These are phyloP conservation scores for Sporothrix pseudoabietina DNA, from an alignment of 2,329 filamentous ascomycete genomes.

Conservation along the genomic window DNA sequence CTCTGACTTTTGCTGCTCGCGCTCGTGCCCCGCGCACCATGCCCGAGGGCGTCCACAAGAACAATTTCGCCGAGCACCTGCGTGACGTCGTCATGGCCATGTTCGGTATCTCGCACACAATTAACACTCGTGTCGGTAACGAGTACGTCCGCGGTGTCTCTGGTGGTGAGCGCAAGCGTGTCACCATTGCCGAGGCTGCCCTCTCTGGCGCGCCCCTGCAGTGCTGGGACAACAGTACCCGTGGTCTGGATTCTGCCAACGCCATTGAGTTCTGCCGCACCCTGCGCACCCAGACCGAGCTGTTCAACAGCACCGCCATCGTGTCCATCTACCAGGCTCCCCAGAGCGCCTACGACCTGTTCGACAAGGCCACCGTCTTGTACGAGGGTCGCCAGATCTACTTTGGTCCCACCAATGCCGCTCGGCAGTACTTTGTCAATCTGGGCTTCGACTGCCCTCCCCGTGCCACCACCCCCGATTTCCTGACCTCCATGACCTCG, in stretches of 20 bases:
- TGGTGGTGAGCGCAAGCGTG: constrained; percentile 71
- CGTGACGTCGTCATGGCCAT: constrained; percentile 75
- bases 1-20: constrained; percentile 73
- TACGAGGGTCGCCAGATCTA: constrained; percentile 65
- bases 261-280: constrained; percentile 75
- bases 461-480: constrained; percentile 70
- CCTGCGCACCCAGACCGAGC: constrained; percentile 66
- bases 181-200: constrained; percentile 63
- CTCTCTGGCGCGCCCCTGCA: constrained; percentile 63
- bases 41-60: constrained; percentile 58
- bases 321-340: constrained; percentile 76
- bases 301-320: constrained; percentile 65
- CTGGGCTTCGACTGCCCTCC: constrained; percentile 68
- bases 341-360: constrained; percentile 64
- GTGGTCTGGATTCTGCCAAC: constrained; percentile 74
- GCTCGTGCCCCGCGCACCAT: constrained; percentile 66
- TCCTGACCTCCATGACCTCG: constrained; percentile 70
- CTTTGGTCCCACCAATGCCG: constrained; percentile 62
- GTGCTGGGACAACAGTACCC: constrained; percentile 72
- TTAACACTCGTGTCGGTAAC: constrained; percentile 73
- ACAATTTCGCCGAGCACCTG: constrained; percentile 58
- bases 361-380: constrained; percentile 61
- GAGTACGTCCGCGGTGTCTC: constrained; percentile 74
- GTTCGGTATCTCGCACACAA: constrained; percentile 72
- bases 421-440: constrained; percentile 65